A percentile compares a stretch with the other conserved stretches of the same genome.
These are phyloP conservation scores for Endocarpon pusillum DNA, from an alignment of 495 filamentous ascomycete genomes.

Conservation along the genomic window DNA sequence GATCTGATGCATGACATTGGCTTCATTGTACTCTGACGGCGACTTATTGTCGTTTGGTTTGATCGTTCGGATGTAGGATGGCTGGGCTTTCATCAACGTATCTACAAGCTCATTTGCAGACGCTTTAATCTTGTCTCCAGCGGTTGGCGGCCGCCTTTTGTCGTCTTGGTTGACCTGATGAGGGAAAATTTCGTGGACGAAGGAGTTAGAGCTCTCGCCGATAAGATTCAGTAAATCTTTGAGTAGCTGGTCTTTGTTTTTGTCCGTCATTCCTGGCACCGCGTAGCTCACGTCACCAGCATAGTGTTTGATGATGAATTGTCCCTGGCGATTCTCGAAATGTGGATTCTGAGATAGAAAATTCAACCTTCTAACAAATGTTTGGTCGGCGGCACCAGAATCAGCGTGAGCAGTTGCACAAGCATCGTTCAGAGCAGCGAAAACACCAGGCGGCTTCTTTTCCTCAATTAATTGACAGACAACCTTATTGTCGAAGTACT, in stretches of 20 bases:
- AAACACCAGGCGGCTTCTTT: constrained; percentile 78
- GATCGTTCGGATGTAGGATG: constrained; percentile 96
- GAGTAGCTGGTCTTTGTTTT: constrained; percentile 95
- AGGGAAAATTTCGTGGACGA: constrained; percentile 79
- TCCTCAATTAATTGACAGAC: constrained; percentile 97
- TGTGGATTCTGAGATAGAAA: constrained; percentile 75
- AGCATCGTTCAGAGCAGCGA: constrained; percentile 92
- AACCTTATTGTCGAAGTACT: constrained; percentile 98
- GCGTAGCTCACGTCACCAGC: constrained; percentile 95
- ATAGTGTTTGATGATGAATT: constrained; percentile 98
- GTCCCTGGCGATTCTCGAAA: constrained; percentile 81
- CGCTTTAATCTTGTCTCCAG: constrained; percentile 90
- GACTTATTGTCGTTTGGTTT: constrained; percentile 99
- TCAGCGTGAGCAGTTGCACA: constrained; percentile 95
- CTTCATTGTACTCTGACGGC: constrained; percentile 72
- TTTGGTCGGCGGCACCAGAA: constrained; percentile 81
- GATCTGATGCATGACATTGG: constrained; percentile 95
- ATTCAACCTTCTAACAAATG: constrained; percentile 84
- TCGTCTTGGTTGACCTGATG: constrained; percentile 91
- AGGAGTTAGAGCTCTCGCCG: constrained; percentile 63
- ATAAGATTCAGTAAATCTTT: constrained; percentile 88
- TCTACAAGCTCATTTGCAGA: constrained; percentile 93
- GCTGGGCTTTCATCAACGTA: constrained; percentile 91
- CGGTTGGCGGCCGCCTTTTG: constrained; percentile 81
- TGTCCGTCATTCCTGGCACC: constrained; percentile 95